A percentile compares a stretch with the other conserved stretches of the same genome.
Conservation (phyloP, 1,284 basidiomycete species). For the Pulveroboletus sp. region DNA sequence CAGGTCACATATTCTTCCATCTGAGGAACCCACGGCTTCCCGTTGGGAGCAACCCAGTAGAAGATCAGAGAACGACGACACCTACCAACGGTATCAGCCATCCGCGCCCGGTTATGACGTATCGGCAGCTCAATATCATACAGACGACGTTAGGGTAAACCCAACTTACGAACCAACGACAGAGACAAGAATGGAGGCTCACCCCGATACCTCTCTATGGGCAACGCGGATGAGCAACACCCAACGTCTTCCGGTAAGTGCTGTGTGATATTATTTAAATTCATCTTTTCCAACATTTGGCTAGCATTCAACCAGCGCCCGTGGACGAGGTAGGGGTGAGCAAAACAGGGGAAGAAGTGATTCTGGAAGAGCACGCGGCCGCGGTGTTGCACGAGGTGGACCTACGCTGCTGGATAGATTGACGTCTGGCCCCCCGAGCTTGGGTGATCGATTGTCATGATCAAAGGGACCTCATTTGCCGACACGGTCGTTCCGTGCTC, state of each 20-base stretch:
- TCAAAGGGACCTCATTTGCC: background rate
- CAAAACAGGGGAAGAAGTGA: constrained; percentile 19
- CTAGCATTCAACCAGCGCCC: constrained; percentile 14
- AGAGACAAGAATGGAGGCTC: constrained; percentile 13
- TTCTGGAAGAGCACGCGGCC: constrained; percentile 22
- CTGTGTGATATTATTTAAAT: background rate
- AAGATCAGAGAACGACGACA: constrained; percentile 14
- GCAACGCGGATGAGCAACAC: constrained; percentile 24
- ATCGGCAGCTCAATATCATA: constrained; percentile 5
- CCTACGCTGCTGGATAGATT: constrained; percentile 21
- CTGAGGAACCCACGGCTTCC: background rate
- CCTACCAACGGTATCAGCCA: constrained; percentile 11
- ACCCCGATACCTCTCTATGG: constrained; percentile 22
- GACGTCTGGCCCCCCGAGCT: constrained; percentile 9
- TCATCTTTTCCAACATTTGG: background rate
- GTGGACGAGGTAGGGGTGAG: constrained; percentile 24
- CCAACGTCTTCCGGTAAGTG: constrained; percentile 20
- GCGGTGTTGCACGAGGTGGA: constrained; percentile 17
- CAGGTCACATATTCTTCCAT: background rate
- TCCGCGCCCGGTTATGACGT: background rate
- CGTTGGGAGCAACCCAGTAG: constrained; percentile 12
- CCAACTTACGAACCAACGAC: constrained; percentile 12
- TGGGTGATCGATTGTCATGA: constrained; percentile 22
- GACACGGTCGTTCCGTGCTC: background rate
- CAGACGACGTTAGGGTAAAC: constrained; percentile 4